These are phyloP conservation scores for Atkinsonella hypoxylon DNA, from an alignment of 2,329 filamentous ascomycete genomes.

Conservation along the genomic window DNA sequence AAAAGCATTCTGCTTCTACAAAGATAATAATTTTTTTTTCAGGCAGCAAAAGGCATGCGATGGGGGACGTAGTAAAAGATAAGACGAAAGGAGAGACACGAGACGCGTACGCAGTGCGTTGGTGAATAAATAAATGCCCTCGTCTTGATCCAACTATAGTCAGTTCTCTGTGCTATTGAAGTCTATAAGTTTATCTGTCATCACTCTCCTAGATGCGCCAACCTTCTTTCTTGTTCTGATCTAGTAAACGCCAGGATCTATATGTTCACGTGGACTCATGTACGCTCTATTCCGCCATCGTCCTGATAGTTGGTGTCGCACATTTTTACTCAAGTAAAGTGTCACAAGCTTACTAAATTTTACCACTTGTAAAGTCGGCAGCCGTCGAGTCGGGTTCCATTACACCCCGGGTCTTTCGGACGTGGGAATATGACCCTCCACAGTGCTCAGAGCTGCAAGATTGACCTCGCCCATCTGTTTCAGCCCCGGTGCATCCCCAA, in stretches of 20 bases:
- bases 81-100: too few relatives aligned
- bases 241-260: constrained; percentile 2
- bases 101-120: too few relatives aligned
- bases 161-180: not conserved
- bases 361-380: not conserved
- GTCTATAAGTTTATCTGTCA: not conserved
- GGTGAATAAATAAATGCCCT: too few relatives aligned
- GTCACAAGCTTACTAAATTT: not conserved
- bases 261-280: not conserved
- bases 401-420: not conserved
- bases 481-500: constrained; percentile 25
- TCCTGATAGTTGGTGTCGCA: not conserved
- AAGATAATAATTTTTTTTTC: too few relatives aligned
- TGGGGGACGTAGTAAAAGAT: too few relatives aligned
- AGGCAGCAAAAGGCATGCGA: too few relatives aligned
- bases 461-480: constrained; percentile 39
- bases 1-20: too few relatives aligned
- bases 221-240: not conserved
- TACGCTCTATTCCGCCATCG: not conserved
- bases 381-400: not conserved
- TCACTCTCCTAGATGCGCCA: not conserved
- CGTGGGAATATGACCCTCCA: constrained; percentile 38
- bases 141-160: not conserved
- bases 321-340: not conserved
- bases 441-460: constrained; percentile 39